A percentile compares a stretch with the other conserved stretches of the same genome.
Evolutionary conservation across 2,329 filamentous ascomycete genomes (phyloP).

Genomic region (Fusarium torulosum): DNA sequence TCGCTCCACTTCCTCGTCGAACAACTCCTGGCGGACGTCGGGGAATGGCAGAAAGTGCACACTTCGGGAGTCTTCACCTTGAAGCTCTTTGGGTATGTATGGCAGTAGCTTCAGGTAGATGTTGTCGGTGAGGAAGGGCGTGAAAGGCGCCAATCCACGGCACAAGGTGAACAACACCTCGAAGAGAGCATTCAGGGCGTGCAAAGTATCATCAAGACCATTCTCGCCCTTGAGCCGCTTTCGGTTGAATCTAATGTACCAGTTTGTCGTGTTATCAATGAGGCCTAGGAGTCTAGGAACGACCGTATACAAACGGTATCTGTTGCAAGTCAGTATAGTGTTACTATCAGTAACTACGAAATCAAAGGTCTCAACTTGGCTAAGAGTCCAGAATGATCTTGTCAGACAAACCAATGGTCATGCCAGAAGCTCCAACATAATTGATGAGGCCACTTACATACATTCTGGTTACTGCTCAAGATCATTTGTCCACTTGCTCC

Average conservation of each 20-base stretch:
- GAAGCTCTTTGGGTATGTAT: conserved; percentile 79
- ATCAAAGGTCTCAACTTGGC: too few relatives aligned
- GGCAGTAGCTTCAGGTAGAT: conserved; percentile 89
- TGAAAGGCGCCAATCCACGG: conserved; percentile 91
- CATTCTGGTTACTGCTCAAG: too few relatives aligned
- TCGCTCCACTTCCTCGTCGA: conserved; percentile 87
- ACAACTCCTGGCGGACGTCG: conserved; percentile 87
- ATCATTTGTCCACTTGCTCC: too few relatives aligned
- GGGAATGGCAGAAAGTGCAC: conserved; percentile 95
- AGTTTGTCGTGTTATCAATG: conserved; percentile 97
- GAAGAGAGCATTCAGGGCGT: conserved; percentile 93
- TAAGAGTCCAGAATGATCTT: too few relatives aligned
- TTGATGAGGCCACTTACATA: too few relatives aligned
- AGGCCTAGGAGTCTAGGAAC: conserved; percentile 84
- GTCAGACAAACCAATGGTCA: too few relatives aligned
- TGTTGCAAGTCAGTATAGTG: background rate
- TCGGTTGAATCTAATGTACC: conserved; percentile 97
- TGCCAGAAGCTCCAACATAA: too few relatives aligned
- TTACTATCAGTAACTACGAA: background rate
- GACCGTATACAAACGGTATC: conserved; percentile 80
- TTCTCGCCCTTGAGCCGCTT: conserved; percentile 91
- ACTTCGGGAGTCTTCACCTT: conserved; percentile 80
- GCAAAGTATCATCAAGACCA: conserved; percentile 85
- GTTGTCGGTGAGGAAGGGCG: conserved; percentile 93
- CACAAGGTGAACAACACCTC: conserved; percentile 92